phyloP scores from a whole-genome alignment of 495 filamentous ascomycete species.

The Jackrogersella multiformis region DNA sequence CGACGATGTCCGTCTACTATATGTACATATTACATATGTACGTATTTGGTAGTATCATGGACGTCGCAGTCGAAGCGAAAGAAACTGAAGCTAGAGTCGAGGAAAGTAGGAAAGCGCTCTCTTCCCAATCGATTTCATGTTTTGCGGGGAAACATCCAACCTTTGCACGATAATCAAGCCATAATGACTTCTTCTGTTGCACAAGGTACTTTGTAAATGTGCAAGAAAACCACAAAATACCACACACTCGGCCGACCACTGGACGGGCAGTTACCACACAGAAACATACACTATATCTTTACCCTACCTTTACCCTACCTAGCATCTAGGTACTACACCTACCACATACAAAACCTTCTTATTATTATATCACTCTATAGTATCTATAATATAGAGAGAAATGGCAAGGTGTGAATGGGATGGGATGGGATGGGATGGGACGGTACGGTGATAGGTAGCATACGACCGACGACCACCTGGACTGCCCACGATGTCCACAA shows the following conservation, averaged over 20 bases:
- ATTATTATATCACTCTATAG: no score
- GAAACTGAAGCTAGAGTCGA: constrained; percentile 1
- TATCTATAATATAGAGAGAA: no score
- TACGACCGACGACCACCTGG: constrained; percentile 33
- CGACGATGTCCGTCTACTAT: no score
- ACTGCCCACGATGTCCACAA: constrained; percentile 18
- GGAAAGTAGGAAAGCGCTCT: not conserved
- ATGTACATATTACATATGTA: not conserved
- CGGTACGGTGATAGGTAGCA: constrained; percentile 19
- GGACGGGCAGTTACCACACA: constrained; percentile 1
- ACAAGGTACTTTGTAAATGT: constrained; percentile 17
- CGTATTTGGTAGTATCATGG: not conserved
- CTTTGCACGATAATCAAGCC: constrained; percentile 41
- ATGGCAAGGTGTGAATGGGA: no score
- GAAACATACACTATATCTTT: not conserved
- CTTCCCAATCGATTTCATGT: constrained; percentile 16
- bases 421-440: constrained; percentile 11
- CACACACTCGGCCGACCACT: constrained; percentile 8
- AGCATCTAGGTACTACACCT: not conserved
- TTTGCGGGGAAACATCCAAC: constrained; percentile 41
- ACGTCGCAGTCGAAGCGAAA: constrained; percentile 13
- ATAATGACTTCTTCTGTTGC: constrained; percentile 33
- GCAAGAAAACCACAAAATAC: constrained; percentile 7
- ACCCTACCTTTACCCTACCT: not conserved
- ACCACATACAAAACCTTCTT: no score